Percentiles rank a stretch among this genome's conserved stretches.
phyloP scores from a whole-genome alignment of 2,329 filamentous ascomycete genomes.

The Fusarium piperis region DNA sequence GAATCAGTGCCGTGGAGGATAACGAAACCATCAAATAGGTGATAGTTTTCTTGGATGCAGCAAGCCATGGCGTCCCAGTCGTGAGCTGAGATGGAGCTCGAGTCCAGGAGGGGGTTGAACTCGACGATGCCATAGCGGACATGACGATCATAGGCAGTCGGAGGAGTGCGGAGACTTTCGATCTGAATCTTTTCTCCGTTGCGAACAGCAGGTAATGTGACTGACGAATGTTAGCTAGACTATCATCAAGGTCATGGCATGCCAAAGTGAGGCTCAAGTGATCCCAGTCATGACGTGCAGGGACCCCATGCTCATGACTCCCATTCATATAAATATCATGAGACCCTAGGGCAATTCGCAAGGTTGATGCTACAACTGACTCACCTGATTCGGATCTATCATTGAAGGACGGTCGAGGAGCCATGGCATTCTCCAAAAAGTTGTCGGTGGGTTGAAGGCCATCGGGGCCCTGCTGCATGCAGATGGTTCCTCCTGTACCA shows the following conservation, averaged over 20 bases:
- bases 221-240: constrained; percentile 40
- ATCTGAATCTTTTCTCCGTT: constrained; percentile 62
- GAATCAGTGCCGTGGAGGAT: constrained; percentile 93
- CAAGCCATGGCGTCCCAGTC: constrained; percentile 88
- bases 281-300: background rate
- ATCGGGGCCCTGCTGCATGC: constrained; percentile 84
- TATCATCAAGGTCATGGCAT: background rate
- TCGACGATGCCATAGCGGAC: constrained; percentile 87
- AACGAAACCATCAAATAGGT: constrained; percentile 89
- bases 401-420: constrained; percentile 85
- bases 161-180: constrained; percentile 79
- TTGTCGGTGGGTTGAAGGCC: constrained; percentile 83
- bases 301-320: background rate
- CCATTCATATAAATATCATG: background rate
- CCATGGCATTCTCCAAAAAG: constrained; percentile 85
- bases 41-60: constrained; percentile 85
- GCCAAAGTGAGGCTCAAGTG: background rate
- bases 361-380: constrained; percentile 5
- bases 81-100: constrained; percentile 85
- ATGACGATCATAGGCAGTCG: constrained; percentile 81
- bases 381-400: constrained; percentile 59
- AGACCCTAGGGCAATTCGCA: background rate
- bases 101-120: constrained; percentile 86
- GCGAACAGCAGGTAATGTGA: constrained; percentile 61
- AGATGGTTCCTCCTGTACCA: constrained; percentile 91